Percentiles rank a stretch among this genome's conserved stretches.
Conservation (phyloP, 2,329 filamentous ascomycete species). For the Simplicillium aogashimaense region DNA sequence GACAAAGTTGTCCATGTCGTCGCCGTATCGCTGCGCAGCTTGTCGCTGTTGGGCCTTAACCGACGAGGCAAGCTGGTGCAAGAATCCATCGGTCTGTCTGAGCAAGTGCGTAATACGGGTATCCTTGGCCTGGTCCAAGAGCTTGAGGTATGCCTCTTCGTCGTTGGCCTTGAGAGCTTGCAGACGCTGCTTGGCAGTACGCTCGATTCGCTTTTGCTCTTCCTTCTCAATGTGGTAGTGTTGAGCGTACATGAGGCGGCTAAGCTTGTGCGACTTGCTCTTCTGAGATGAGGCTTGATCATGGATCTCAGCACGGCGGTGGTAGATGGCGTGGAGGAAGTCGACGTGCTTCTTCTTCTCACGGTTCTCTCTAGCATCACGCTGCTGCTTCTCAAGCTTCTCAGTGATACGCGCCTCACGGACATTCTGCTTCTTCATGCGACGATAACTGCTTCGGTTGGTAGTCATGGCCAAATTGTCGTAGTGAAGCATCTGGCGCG, state of each 20-base stretch:
- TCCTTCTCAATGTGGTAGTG: conserved; percentile 98
- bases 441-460: conserved; percentile 80
- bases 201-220: conserved; percentile 95
- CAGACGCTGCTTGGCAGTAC: conserved; percentile 98
- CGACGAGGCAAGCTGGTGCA: conserved; percentile 88
- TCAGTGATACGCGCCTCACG: conserved; percentile 95
- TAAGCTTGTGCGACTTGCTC: conserved; percentile 73
- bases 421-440: conserved; percentile 94
- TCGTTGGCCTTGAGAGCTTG: conserved; percentile 98
- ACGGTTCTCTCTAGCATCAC: conserved; percentile 86
- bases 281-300: conserved; percentile 57
- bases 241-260: conserved; percentile 77
- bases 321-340: conserved; percentile 78
- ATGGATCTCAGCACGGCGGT: conserved; percentile 70
- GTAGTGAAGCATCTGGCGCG: conserved; percentile 86
- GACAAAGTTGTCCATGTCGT: conserved; percentile 39
- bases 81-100: conserved; percentile 93
- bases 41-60: conserved; percentile 90
- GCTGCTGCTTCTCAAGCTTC: conserved; percentile 98
- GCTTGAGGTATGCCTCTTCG: conserved; percentile 95
- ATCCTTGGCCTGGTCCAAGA: conserved; percentile 97
- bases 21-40: conserved; percentile 68
- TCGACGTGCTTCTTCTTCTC: conserved; percentile 97
- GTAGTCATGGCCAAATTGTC: conserved; percentile 97
- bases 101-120: conserved; percentile 97